Evolutionary conservation across 2,329 filamentous ascomycete genomes (phyloP), one percentile per base, ranked within the genome.

Genomic region (Botrytis fabae): DNA sequence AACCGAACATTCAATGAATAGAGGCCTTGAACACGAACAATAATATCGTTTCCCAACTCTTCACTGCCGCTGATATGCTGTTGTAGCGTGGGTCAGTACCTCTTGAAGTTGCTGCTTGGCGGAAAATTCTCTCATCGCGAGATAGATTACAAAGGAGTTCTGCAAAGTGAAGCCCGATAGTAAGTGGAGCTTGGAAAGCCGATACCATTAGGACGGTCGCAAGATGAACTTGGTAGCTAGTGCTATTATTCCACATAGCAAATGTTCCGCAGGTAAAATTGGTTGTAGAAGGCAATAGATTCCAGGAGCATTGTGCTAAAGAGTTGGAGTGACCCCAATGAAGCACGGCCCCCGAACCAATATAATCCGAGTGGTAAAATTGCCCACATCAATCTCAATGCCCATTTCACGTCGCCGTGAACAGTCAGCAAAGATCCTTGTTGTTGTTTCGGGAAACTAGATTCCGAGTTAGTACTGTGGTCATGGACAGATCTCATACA

Each of bases 401-500:
- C 28, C 18, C 42, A 54, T 22, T 59, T 22, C 51, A 57, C 16
- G 20, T 32, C 22, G 8, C 4, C 20, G 5, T 54, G 46, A 1
- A 48, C 3, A 68, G 32, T 40, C 0, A 68, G 28, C 16, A 40
- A 16, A 35, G 46, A 40, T 16, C 48, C 20, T 18, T 68, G 32
- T n/a, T 40, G 20, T 16, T 16, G 0, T 12, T 28, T 54, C 7
- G 32, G 32, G 22, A 18, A 8, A 2, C 46, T 40, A n/a, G 64
- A 46, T 10, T 18, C 12, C 9, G 32, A 54, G 0, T 0, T n/a
- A 0, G 25, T 20, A 4, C n/a, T 2, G 14, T 38, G 14, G 2
- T 57, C 46, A 28, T 66, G 32, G 10, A 42, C 46, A 40, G 46
- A 40, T n/a, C 28, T 68, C 65, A 68, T 68, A 8, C 46, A 57